Percentiles rank a stretch among this genome's conserved stretches.
These are phyloP conservation scores for Epichloe brachyelytri DNA, from an alignment of 2,329 filamentous ascomycete genomes.

Conservation along the genomic window DNA sequence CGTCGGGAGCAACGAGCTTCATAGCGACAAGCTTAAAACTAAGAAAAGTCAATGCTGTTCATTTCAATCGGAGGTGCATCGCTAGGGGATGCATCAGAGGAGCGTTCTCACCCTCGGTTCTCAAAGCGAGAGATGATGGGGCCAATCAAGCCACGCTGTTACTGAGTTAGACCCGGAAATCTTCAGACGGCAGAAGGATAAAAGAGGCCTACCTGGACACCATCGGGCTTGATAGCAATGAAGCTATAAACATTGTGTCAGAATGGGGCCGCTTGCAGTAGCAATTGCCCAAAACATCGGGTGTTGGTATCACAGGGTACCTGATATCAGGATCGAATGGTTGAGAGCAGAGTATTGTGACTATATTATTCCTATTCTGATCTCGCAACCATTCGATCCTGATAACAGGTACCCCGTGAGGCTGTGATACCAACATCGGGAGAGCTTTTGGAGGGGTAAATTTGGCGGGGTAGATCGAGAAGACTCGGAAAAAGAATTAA, in stretches of 20 bases:
- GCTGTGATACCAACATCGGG: not conserved
- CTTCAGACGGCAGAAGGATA: not conserved
- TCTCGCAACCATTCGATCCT: too few relatives aligned
- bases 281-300: not conserved
- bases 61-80: not conserved
- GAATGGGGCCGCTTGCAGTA: constrained; percentile 1
- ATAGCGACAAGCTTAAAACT: constrained; percentile 91
- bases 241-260: constrained; percentile 49
- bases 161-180: not conserved
- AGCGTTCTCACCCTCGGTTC: constrained; percentile 61
- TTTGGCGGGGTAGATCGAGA: constrained; percentile 20
- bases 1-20: constrained; percentile 80
- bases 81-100: not conserved
- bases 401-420: too few relatives aligned
- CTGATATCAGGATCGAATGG: too few relatives aligned
- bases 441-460: constrained; percentile 11
- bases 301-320: too few relatives aligned
- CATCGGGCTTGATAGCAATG: constrained; percentile 99
- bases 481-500: not conserved
- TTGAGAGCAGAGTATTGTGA: too few relatives aligned
- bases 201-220: constrained; percentile 68
- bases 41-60: not conserved
- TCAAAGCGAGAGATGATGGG: constrained; percentile 98
- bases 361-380: too few relatives aligned
- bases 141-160: constrained; percentile 87